A percentile compares a stretch with the other conserved stretches of the same genome.
Evolutionary conservation across 805 yeast genomes (phyloP).

Genomic region (Zygoascus ofunaensis): DNA sequence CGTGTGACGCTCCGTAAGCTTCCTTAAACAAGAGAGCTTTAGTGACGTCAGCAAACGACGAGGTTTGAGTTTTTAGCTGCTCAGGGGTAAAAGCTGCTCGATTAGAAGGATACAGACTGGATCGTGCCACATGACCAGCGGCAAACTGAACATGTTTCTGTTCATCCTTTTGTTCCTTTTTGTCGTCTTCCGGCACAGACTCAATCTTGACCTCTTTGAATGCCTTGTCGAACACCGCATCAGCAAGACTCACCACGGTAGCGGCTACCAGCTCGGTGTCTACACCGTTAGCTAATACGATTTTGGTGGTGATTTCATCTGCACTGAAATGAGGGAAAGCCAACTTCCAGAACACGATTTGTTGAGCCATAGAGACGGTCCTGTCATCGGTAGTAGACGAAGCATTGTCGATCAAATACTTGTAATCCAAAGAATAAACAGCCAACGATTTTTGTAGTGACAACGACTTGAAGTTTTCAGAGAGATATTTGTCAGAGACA

Average conservation of each 20-base stretch:
- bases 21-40: conserved; percentile 73
- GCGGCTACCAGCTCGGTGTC: conserved; percentile 71
- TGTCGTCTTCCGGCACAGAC: conserved; percentile 27
- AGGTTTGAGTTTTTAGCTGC: conserved; percentile 32
- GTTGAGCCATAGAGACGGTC: conserved; percentile 62
- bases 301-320: conserved; percentile 62
- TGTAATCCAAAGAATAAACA: conserved; percentile 52
- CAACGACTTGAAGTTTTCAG: conserved; percentile 42
- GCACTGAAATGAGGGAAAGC: conserved; percentile 49
- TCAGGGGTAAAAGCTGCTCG: conserved; percentile 8
- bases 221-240: conserved; percentile 22
- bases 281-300: conserved; percentile 72
- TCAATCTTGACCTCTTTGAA: conserved; percentile 17
- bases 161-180: not conserved
- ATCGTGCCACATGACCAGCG: conserved; percentile 20
- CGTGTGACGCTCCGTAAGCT: conserved; percentile 50
- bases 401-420: conserved; percentile 48
- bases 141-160: conserved; percentile 12
- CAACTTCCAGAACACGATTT: conserved; percentile 71
- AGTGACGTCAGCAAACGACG: conserved; percentile 45
- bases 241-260: conserved; percentile 34
- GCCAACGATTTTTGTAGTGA: conserved; percentile 37
- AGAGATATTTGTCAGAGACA: conserved; percentile 41
- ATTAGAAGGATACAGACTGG: conserved; percentile 18
- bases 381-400: conserved; percentile 65